Conservation (phyloP, 73 alveolate species). For the Stentor roeselii region DNA sequence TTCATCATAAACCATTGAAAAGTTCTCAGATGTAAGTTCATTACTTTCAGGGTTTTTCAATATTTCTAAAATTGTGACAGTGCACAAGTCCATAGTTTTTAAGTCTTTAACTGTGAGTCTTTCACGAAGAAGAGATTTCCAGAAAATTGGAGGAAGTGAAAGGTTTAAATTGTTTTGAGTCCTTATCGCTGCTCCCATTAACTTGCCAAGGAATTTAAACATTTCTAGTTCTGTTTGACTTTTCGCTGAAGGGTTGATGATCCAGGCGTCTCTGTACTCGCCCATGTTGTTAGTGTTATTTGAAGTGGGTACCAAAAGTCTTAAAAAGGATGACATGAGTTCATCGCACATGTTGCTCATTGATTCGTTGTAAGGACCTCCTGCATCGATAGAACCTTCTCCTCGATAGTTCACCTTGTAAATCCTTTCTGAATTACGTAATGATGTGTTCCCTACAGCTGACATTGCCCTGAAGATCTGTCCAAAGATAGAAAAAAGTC, state of each 20-base stretch:
- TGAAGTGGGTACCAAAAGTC: conserved; percentile 82
- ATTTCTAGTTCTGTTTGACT: conserved; percentile 76
- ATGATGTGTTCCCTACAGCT: background rate
- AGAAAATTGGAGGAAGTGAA: conserved; percentile 40
- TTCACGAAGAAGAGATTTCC: conserved; percentile 44
- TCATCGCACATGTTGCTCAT: conserved; percentile 81
- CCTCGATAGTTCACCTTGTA: conserved; percentile 68
- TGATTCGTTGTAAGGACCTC: conserved; percentile 92
- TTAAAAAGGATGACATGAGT: conserved; percentile 67
- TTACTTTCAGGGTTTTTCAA: conserved; percentile 32
- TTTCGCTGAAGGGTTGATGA: conserved; percentile 78
- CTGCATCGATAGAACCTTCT: conserved; percentile 88
- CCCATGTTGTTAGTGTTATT: conserved; percentile 87
- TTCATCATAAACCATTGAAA: background rate
- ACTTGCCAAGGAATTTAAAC: conserved; percentile 79
- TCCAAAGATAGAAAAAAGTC: conserved; percentile 21
- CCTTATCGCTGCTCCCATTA: conserved; percentile 84
- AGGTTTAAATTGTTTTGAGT: conserved; percentile 30
- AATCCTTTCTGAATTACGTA: conserved; percentile 34
- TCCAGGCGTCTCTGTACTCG: conserved; percentile 79
- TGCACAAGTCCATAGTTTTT: conserved; percentile 35
- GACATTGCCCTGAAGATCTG: background rate
- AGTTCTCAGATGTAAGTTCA: conserved; percentile 5
- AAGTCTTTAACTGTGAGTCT: conserved; percentile 34
- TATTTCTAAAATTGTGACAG: conserved; percentile 36